Base-by-base conservation (phyloP, 495 filamentous ascomycete genomes). In the Aspergillus cavernicola region DNA sequence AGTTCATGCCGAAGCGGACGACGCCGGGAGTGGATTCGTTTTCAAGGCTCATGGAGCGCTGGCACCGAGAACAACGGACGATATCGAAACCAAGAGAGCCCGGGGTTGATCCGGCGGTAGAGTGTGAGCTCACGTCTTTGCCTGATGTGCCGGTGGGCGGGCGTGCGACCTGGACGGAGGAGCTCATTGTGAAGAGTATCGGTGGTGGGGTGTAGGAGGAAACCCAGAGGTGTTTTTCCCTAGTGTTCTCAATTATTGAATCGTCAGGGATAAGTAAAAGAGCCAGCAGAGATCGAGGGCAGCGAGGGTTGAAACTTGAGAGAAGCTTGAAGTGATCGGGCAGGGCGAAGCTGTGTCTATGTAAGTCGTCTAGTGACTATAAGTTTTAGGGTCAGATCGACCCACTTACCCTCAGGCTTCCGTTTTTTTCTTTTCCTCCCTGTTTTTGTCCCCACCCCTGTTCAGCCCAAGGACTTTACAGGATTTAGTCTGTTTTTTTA, bases 1-100 rank as follows among this genome's bases (percentile, higher is more conserved):
- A 84, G 59, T 89, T 89, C 71, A 85, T 85, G 23, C 85, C 85
- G 57, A 89, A 85, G 43, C 80, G 80, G 6, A 90, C 81, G 65
- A 84, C 85, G 15, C 80, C 82, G 36, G 72, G 62, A n/a, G 67
- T 64, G 7, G 68, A 62, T 6, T 64, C 63, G 23, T 63, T 58
- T 12, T 70, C 67, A 12, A 78, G 43, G 40, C 72, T 76, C 59
- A 79, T 67, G 3, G 74, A 74, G 53, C 72, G 69, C 57, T 78
- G 74, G 52, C 77, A 80, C 0, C 76, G 62, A 11, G 75, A 79
- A 56, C 77, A 80, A 19, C 74, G 73, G 50, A 74, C 71, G 46
- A 76, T 70, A 33, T 75, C 71, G 57, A 69, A 61, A 42, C 56
- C 62, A 28, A 60, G 44, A 46, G 60, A 47, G 48, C 59, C 20